Evolutionary conservation across 1,284 basidiomycete genomes (phyloP).

Genomic region (Waitea zeae): DNA sequence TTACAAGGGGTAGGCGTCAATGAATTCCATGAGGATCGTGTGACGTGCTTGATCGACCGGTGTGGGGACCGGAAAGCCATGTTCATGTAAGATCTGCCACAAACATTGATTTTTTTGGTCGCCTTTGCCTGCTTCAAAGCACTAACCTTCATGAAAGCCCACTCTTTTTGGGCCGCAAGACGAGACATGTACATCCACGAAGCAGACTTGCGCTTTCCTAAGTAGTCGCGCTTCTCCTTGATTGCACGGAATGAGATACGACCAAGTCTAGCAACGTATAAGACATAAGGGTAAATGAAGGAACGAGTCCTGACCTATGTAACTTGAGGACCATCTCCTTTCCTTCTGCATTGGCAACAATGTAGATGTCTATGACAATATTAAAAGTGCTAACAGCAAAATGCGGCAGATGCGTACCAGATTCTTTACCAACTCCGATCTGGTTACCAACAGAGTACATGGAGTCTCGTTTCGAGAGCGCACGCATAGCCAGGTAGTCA

Average conservation of each 20-base stretch:
- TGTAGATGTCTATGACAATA: constrained; percentile 61
- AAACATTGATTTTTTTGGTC: neutral
- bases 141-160: constrained; percentile 91
- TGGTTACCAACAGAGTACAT: constrained; percentile 88
- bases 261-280: constrained; percentile 46
- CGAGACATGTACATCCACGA: constrained; percentile 99
- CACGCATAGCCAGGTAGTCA: constrained; percentile 88
- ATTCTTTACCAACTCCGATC: constrained; percentile 97
- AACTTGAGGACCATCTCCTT: constrained; percentile 84
- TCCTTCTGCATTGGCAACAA: constrained; percentile 75
- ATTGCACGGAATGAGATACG: constrained; percentile 94
- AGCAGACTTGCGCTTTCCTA: constrained; percentile 88
- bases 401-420: constrained; percentile 31
- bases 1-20: constrained; percentile 90
- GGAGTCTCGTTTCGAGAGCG: constrained; percentile 79
- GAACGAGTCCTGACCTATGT: constrained; percentile 43
- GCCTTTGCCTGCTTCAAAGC: neutral
- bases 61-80: constrained; percentile 84
- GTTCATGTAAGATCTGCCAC: constrained; percentile 77
- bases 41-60: constrained; percentile 93
- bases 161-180: constrained; percentile 92
- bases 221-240: constrained; percentile 94
- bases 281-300: constrained; percentile 1
- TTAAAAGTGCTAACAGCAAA: constrained; percentile 1
- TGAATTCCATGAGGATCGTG: constrained; percentile 90